Evolutionary conservation across 2,329 filamentous ascomycete species (phyloP).

Genomic region (Penicillium sp.): DNA sequence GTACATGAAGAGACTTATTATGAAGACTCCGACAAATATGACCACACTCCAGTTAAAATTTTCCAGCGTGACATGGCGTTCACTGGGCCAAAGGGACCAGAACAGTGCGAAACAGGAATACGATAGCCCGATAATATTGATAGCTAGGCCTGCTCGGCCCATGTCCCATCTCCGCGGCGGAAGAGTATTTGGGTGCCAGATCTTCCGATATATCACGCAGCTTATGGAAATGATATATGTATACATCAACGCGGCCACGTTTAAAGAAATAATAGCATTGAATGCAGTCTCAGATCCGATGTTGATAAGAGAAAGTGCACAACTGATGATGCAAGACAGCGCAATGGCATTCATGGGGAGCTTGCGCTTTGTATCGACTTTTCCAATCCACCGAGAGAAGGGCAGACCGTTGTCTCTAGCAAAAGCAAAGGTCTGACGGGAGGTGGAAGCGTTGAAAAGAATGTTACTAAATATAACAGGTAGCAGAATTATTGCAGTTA

Average conservation of each 20-base stretch:
- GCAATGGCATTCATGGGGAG: conserved; percentile 49
- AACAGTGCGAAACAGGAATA: conserved; percentile 52
- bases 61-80: conserved; percentile 39
- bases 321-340: conserved; percentile 35
- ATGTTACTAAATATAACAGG: conserved; percentile 46
- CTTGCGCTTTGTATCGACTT: conserved; percentile 41
- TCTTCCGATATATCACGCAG: conserved; percentile 49
- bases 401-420: conserved; percentile 50
- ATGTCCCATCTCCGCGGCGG: conserved; percentile 48
- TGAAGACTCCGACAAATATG: conserved; percentile 48
- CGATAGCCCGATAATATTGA: conserved; percentile 51
- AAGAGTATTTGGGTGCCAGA: conserved; percentile 41
- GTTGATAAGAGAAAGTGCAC: conserved; percentile 54
- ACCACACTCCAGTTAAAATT: conserved; percentile 57
- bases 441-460: conserved; percentile 43
- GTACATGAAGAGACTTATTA: conserved; percentile 47
- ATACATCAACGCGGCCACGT: conserved; percentile 51
- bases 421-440: conserved; percentile 49
- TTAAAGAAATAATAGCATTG: conserved; percentile 57
- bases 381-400: conserved; percentile 44
- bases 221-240: conserved; percentile 56
- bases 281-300: conserved; percentile 57
- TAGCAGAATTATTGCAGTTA: conserved; percentile 47
- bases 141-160: conserved; percentile 47
- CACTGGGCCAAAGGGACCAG: conserved; percentile 53